Percentiles rank a stretch among this genome's conserved stretches.
Conservation (phyloP, 495 filamentous ascomycete genomes). For the Aspergillus asperescens region DNA sequence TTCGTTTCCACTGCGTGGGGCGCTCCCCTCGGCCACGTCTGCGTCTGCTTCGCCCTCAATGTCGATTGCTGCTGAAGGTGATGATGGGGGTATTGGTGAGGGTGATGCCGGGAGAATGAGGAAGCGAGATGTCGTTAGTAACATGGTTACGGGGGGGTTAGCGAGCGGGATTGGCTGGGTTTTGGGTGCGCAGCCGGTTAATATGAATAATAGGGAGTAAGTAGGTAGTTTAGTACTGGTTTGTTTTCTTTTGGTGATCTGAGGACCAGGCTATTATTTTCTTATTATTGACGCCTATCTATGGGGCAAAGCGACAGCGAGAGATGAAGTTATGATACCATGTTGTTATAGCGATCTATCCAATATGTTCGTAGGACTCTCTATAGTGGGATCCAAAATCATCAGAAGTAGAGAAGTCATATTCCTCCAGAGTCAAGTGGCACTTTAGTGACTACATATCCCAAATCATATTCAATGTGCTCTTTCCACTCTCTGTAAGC, state of each 20-base stretch:
- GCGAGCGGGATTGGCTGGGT: slow-evolving; percentile 85
- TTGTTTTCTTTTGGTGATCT: neutral
- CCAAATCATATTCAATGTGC: neutral
- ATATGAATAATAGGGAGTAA: slow-evolving; percentile 15
- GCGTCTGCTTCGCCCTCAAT: neutral
- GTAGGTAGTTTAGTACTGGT: neutral
- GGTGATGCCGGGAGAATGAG: slow-evolving; percentile 48
- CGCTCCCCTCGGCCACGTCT: too few species aligned
- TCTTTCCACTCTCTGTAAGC: neutral
- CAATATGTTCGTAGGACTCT: too few species aligned
- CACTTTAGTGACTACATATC: neutral
- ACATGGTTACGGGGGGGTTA: slow-evolving; percentile 66
- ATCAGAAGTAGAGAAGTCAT: too few species aligned
- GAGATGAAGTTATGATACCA: slow-evolving; percentile 1
- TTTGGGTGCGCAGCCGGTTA: slow-evolving; percentile 62
- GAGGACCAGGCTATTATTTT: neutral
- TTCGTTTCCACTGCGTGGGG: slow-evolving; percentile 50
- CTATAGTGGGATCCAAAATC: too few species aligned
- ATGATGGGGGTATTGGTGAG: slow-evolving; percentile 23
- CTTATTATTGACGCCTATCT: neutral
- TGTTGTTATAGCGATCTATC: neutral
- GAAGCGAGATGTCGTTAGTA: slow-evolving; percentile 76
- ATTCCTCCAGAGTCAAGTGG: neutral
- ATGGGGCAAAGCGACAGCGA: neutral
- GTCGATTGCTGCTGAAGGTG: neutral